Conservation (phyloP, 192 early-diverging fungal genomes). For the Coemansia sp. region DNA sequence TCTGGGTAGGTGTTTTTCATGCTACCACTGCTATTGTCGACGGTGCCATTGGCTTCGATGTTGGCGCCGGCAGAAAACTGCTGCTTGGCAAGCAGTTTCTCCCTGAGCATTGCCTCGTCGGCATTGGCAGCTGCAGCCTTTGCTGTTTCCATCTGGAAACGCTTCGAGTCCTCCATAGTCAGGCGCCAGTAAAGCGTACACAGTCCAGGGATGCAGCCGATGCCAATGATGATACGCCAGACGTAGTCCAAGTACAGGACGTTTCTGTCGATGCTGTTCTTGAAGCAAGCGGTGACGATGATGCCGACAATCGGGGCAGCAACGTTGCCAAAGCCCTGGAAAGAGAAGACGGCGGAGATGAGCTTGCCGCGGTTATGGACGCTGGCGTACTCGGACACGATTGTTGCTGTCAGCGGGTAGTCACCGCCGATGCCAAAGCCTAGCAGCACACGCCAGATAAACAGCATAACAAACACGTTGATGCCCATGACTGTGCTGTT, state of each 20-base stretch:
- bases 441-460: constrained; percentile 88
- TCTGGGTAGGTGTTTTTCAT: not conserved
- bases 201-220: constrained; percentile 81
- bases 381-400: constrained; percentile 89
- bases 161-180: constrained; percentile 92
- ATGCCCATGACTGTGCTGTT: constrained; percentile 67
- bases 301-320: constrained; percentile 75
- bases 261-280: constrained; percentile 65
- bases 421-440: constrained; percentile 95
- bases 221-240: constrained; percentile 86
- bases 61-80: constrained; percentile 9
- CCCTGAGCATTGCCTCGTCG: constrained; percentile 48
- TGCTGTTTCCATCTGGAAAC: constrained; percentile 58
- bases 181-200: constrained; percentile 87
- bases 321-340: constrained; percentile 91
- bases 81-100: constrained; percentile 43
- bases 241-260: constrained; percentile 76
- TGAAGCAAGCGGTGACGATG: constrained; percentile 71
- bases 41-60: constrained; percentile 16
- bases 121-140: constrained; percentile 41
- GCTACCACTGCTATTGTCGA: not conserved
- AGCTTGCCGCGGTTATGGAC: constrained; percentile 81
- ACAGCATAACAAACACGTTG: constrained; percentile 68
- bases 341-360: constrained; percentile 88
- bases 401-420: constrained; percentile 92